Base-by-base conservation (phyloP, 2,329 filamentous ascomycete species). In the Balansia obtecta region DNA sequence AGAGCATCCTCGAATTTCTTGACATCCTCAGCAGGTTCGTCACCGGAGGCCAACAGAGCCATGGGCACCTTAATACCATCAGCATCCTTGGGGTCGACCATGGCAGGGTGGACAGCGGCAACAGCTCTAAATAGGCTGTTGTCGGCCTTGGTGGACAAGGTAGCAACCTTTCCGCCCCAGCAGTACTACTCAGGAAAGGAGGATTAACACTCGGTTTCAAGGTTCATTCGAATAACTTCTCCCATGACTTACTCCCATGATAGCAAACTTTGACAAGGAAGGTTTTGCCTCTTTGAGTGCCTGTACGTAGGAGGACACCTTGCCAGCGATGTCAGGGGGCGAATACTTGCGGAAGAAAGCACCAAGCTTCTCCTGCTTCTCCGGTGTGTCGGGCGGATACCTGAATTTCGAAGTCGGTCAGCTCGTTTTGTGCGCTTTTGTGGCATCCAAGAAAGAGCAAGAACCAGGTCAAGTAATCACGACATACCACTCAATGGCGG, bases 151-250 rank as follows among this genome's bases (percentile, higher is more conserved):
- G 71, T 67, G 40, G 67, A 63, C 39, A 82, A 69, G 13, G 74
- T 70, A 18, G 75, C 73, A 9, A 85, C 76, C 68, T 87, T 87
- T 57, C 81, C 83, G 55, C 83, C 83, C 82, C 82, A 87, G 70
- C 84, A 87, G 65, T 75, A 77, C 65, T 77, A 51, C n/a, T 16
- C 11, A 15, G 30, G 13, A 4, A 37, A 43, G 7, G 45, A 55
- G n/a, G 34, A 43, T 46, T 46, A 20, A 12, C 9, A 15, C 33
- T 10, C 37, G 12, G n/a, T 9, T 10, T 13, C 1, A 2, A 13
- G 16, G 4, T 16, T 30, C 2, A 40, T 22, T 30, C 15, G 5
- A 11, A 18, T 8, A 27, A 27, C 4, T 27, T 27, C 8, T 27
- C 27, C 4, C 4, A 11, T 16, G 2, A 62, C 75, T 61, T 69